Conservation (phyloP, 2,329 filamentous ascomycete species). For the Hymenoscyphus scutula region DNA sequence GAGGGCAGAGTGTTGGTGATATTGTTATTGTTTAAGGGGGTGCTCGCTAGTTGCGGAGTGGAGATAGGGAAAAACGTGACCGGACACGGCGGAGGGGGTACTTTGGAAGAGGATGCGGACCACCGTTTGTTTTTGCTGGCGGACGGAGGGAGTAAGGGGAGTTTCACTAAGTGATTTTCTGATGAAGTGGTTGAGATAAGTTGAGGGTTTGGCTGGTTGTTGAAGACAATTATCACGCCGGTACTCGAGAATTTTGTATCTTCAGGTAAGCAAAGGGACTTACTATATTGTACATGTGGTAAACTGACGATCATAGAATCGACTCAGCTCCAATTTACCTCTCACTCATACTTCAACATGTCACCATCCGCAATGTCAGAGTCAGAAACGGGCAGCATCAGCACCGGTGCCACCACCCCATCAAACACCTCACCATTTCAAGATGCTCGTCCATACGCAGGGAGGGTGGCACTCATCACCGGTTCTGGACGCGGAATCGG, state of each 20-base stretch:
- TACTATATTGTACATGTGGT: not conserved
- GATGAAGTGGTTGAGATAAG: not conserved
- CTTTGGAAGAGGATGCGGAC: not conserved
- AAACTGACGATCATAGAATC: not conserved
- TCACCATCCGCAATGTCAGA: constrained; percentile 6
- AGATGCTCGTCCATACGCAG: constrained; percentile 10
- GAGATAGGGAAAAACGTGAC: not conserved
- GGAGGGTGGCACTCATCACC: constrained; percentile 78
- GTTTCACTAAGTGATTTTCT: not conserved
- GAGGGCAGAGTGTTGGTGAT: not conserved
- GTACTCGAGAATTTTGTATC: not conserved
- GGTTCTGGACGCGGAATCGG: constrained; percentile 80
- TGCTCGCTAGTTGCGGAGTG: not conserved
- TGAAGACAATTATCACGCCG: not conserved
- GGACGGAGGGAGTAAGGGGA: not conserved
- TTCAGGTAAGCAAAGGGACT: not conserved
- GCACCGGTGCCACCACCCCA: not conserved
- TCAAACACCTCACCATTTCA: not conserved
- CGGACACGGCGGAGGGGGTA: not conserved
- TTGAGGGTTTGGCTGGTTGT: not conserved
- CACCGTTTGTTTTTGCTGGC: not conserved
- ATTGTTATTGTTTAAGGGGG: not conserved
- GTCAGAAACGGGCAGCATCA: not conserved
- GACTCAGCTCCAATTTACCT: not conserved
- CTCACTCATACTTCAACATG: not conserved